A percentile compares a stretch with the other conserved stretches of the same genome.
Evolutionary conservation across 371 early-diverging fungal genomes (phyloP).

Genomic region (Neoconidiobolus thromboides): DNA sequence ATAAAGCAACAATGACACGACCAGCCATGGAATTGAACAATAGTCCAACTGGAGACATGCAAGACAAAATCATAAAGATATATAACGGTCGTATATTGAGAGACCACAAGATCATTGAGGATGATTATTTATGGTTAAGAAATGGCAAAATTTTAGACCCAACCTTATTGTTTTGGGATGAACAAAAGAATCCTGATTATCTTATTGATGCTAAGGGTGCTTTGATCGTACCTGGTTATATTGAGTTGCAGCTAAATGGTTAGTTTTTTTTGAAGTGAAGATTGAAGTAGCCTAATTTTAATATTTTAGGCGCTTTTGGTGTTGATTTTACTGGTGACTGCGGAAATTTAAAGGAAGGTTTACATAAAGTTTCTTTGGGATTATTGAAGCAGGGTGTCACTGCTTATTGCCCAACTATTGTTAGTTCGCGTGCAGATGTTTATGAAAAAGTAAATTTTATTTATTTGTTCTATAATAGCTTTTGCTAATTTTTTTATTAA

Average conservation of each 20-base stretch:
- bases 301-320: constrained; percentile 44
- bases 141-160: constrained; percentile 64
- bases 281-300: background rate
- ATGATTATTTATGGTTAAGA: constrained; percentile 53
- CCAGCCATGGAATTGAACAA: background rate
- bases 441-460: constrained; percentile 37
- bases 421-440: constrained; percentile 49
- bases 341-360: constrained; percentile 23
- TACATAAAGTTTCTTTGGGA: constrained; percentile 49
- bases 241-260: constrained; percentile 71
- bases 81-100: constrained; percentile 52
- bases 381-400: constrained; percentile 61
- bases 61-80: constrained; percentile 34
- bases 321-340: constrained; percentile 58
- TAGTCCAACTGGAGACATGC: background rate
- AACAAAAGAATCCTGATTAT: constrained; percentile 38
- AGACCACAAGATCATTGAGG: constrained; percentile 46
- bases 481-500: constrained; percentile 6
- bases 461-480: background rate
- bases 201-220: constrained; percentile 54
- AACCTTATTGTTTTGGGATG: constrained; percentile 43
- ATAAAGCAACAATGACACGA: background rate
- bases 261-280: background rate
- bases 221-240: constrained; percentile 57
- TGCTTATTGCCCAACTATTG: constrained; percentile 66